A percentile compares a stretch with the other conserved stretches of the same genome.
phyloP scores from a whole-genome alignment of 805 yeast species.

The Metschnikowia chrysomelidarum region DNA sequence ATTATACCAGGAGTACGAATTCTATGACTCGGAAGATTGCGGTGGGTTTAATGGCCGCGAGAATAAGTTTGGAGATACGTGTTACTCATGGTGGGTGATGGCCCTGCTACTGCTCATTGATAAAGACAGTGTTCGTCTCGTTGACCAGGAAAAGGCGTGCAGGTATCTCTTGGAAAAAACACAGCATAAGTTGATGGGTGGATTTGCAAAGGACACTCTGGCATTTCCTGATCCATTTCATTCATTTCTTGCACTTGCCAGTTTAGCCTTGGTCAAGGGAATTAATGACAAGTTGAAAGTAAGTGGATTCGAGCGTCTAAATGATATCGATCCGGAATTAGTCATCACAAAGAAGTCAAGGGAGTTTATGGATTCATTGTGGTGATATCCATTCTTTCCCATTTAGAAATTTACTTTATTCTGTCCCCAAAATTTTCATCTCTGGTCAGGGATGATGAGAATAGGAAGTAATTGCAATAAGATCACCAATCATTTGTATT shows the following conservation, averaged over 20 bases:
- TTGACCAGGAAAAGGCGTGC: slow-evolving; percentile 35
- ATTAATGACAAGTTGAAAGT: slow-evolving; percentile 1
- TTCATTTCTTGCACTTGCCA: slow-evolving; percentile 59
- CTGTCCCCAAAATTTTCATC: too few relatives aligned
- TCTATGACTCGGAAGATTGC: slow-evolving; percentile 46
- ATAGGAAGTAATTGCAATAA: too few relatives aligned
- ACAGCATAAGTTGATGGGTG: slow-evolving; percentile 68
- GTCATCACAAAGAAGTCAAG: slow-evolving; percentile 15
- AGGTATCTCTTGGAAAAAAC: slow-evolving; percentile 52
- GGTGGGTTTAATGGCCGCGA: slow-evolving; percentile 88
- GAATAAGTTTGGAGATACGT: slow-evolving; percentile 83
- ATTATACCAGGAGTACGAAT: slow-evolving; percentile 32
- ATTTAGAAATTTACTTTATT: too few relatives aligned
- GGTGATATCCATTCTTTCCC: too few relatives aligned
- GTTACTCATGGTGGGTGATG: slow-evolving; percentile 83
- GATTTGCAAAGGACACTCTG: slow-evolving; percentile 66
- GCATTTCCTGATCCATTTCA: slow-evolving; percentile 73
- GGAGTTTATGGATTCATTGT: slow-evolving; percentile 15
- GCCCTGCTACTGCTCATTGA: slow-evolving; percentile 53
- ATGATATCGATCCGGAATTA: slow-evolving; percentile 15
- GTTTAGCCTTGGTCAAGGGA: slow-evolving; percentile 36
- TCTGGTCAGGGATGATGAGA: too few relatives aligned
- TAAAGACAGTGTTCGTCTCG: slow-evolving; percentile 22
- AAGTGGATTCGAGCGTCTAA: slow-evolving; percentile 9
- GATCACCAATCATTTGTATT: too few relatives aligned